phyloP scores from a whole-genome alignment of 768 basidiomycete species.

The Lyophyllum atratum region DNA sequence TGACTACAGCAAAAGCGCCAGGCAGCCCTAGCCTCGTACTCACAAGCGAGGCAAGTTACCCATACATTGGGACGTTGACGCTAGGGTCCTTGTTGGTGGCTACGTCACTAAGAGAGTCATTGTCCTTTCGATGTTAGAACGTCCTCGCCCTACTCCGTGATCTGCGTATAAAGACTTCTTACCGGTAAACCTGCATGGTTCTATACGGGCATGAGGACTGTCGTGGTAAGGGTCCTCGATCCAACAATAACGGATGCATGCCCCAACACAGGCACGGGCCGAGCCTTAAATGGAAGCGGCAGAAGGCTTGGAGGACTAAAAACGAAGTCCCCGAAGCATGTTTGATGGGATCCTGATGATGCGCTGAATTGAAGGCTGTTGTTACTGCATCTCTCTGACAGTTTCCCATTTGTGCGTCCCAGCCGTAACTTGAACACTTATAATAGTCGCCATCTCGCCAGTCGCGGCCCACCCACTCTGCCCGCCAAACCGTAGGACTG shows the following conservation, averaged over 20 bases:
- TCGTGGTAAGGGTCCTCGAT: no score
- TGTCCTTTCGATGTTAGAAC: no score
- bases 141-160: no score
- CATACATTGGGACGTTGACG: neutral
- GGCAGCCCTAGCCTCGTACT: neutral
- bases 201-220: no score
- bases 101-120: no score
- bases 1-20: neutral
- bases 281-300: neutral
- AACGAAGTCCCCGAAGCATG: neutral
- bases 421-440: neutral
- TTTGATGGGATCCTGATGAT: neutral
- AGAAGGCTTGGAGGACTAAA: neutral
- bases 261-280: neutral
- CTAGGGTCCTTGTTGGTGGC: neutral
- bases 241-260: neutral
- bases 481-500: neutral
- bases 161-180: neutral
- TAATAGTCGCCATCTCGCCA: neutral
- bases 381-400: neutral
- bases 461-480: neutral
- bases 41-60: neutral
- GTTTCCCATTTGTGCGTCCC: neutral
- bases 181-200: no score
- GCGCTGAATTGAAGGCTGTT: neutral